Evolutionary conservation across 768 basidiomycete species (phyloP).

Genomic region (Piloderma croceum): DNA sequence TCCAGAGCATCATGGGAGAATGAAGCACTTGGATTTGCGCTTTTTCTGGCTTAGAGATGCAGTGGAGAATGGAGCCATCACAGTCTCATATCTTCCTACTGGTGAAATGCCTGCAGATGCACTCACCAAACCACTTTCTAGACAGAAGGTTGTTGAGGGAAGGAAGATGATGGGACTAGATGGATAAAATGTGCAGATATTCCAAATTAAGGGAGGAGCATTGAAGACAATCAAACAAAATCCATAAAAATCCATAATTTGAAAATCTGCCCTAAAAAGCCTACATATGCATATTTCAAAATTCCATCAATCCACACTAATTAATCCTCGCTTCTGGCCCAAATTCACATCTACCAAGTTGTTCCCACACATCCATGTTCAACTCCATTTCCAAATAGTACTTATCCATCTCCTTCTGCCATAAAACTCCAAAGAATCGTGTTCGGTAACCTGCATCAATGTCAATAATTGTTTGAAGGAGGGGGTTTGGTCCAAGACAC

Average conservation of each 20-base stretch:
- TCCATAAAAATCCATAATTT: not conserved
- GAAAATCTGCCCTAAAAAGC: too few relatives aligned
- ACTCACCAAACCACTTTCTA: slow-evolving; percentile 17
- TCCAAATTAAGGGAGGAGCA: slow-evolving; percentile 5
- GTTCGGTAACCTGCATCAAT: too few relatives aligned
- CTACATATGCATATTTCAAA: too few relatives aligned
- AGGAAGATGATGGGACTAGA: not conserved
- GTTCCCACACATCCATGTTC: too few relatives aligned
- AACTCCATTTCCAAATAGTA: too few relatives aligned
- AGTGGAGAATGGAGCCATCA: slow-evolving; percentile 10
- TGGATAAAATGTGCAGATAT: not conserved
- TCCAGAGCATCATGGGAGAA: slow-evolving; percentile 29
- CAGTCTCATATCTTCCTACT: slow-evolving; percentile 11
- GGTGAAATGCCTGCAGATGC: slow-evolving; percentile 21
- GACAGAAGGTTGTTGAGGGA: slow-evolving; percentile 7
- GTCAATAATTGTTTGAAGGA: too few relatives aligned
- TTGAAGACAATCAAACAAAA: not conserved
- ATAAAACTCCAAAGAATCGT: too few relatives aligned
- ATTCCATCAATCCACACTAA: too few relatives aligned
- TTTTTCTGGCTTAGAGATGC: slow-evolving; percentile 22
- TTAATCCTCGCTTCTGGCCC: too few relatives aligned
- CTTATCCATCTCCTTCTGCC: too few relatives aligned
- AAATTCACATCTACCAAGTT: too few relatives aligned
- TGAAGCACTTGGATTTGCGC: slow-evolving; percentile 26
- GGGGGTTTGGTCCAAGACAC: too few relatives aligned